Base-by-base conservation (phyloP, 495 filamentous ascomycete genomes). In the Neurospora cerealis region DNA sequence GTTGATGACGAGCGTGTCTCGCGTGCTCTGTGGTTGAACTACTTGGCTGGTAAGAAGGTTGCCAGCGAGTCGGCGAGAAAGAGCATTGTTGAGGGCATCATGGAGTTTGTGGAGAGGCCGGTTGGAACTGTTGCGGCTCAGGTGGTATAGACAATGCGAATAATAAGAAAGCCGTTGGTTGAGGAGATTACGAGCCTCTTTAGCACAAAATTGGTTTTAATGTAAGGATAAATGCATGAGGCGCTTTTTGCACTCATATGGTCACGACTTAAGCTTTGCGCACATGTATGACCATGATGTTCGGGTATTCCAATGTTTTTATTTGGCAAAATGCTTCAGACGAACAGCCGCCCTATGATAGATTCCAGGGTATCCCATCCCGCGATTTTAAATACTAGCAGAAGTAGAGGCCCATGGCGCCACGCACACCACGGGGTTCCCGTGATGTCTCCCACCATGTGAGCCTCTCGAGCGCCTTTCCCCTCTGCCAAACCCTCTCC, bases 21-120 rank as follows among this genome's bases (percentile, higher is more conserved):
- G 71, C 88, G 93, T 72, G 84, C 93, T 73, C 84, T 98, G 24
- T 98, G 95, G 96, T 82, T 97, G 80, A 91, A 92, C 73, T 99
- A 97, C 82, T 81, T 99, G 42, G 93, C 89, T 24, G 96, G 95
- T 9, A 92, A 91, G 82, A 93, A 89, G 73, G 93, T 97, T 11
- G 93, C 94, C 5, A 96, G 93, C 78, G 93, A 97, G 76, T 87
- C 87, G 7, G 92, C 93, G 37, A 87, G 96, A 74, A 85, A 88
- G 84, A 94, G 87, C 72, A 90, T 99, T 72, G 92, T 97, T 5
- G 91, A 97, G 46, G 96, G 96, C 0, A 85, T 96, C 70, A 90
- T 97, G 88, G 90, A 88, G 72, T 89, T 98, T 83, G 95, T 95
- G 19, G 93, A 95, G 84, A 82, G 96, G 76, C 96, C 96, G 0